phyloP scores from a whole-genome alignment of 768 basidiomycete species.

The Pleurotus platypus region DNA sequence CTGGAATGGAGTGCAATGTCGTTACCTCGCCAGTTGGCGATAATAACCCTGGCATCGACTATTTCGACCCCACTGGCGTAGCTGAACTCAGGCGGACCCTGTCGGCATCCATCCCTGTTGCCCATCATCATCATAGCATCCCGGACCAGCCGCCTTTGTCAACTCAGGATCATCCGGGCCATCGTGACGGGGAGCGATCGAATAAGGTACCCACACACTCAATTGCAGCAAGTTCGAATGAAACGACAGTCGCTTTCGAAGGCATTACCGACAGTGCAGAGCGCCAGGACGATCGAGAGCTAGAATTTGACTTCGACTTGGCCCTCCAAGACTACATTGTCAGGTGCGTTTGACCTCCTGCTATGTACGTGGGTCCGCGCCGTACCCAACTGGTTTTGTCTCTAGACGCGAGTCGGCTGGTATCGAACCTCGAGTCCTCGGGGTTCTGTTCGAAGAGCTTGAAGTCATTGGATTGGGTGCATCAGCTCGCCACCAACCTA shows the following conservation, averaged over 20 bases:
- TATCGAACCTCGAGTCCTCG: conserved; percentile 50
- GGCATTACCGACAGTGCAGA: background rate
- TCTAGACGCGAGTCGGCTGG: conserved; percentile 43
- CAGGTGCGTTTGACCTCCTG: background rate
- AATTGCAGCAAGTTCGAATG: background rate
- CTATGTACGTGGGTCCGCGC: background rate
- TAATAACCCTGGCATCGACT: conserved; percentile 3
- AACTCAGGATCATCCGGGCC: background rate
- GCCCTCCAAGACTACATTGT: background rate
- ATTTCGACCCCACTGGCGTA: conserved; percentile 4
- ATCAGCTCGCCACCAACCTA: conserved; percentile 50
- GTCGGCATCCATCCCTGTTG: background rate
- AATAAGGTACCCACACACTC: background rate
- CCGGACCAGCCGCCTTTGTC: background rate
- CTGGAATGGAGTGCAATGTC: background rate
- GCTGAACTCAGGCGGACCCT: conserved; percentile 4
- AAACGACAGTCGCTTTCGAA: background rate
- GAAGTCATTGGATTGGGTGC: conserved; percentile 58
- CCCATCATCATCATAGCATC: background rate
- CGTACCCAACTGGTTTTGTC: background rate
- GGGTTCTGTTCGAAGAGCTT: conserved; percentile 56
- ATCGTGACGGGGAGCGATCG: background rate
- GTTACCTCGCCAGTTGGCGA: background rate
- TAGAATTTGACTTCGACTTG: conserved; percentile 2
- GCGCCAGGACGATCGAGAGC: background rate